These are phyloP conservation scores for Chenopodium formosanum DNA, from an alignment of 148 eudicot genomes.

Conservation along the genomic window DNA sequence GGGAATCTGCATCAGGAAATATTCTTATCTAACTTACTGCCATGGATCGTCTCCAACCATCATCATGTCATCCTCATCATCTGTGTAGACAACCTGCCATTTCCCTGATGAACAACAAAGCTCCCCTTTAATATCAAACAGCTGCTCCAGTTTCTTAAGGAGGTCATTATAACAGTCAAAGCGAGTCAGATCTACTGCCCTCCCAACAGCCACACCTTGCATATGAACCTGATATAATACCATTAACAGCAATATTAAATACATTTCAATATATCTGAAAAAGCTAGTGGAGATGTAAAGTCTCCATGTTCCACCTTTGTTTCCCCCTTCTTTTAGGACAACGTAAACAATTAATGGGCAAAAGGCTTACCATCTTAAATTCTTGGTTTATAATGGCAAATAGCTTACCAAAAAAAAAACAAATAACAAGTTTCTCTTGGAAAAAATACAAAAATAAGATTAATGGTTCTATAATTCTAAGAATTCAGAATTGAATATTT, in stretches of 20 bases:
- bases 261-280: neutral
- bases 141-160: conserved; percentile 66
- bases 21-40: conserved; percentile 59
- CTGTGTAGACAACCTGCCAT: conserved; percentile 93
- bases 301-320: neutral
- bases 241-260: conserved; percentile 1
- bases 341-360: neutral
- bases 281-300: neutral
- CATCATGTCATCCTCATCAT: conserved; percentile 92
- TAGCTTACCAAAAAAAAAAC: too few species aligned
- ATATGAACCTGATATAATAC: conserved; percentile 70
- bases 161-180: conserved; percentile 69
- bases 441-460: too few species aligned
- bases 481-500: too few species aligned
- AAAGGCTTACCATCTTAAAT: neutral
- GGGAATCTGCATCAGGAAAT: neutral
- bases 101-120: conserved; percentile 62
- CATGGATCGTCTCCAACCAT: conserved; percentile 99
- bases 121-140: conserved; percentile 82
- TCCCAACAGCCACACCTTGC: conserved; percentile 95
- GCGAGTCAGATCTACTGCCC: conserved; percentile 80
- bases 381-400: too few species aligned
- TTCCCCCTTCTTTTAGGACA: neutral
- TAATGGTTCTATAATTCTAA: too few species aligned
- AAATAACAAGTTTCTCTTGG: too few species aligned